Conservation (phyloP, 2,329 filamentous ascomycete species). For the Penicillium hordei region DNA sequence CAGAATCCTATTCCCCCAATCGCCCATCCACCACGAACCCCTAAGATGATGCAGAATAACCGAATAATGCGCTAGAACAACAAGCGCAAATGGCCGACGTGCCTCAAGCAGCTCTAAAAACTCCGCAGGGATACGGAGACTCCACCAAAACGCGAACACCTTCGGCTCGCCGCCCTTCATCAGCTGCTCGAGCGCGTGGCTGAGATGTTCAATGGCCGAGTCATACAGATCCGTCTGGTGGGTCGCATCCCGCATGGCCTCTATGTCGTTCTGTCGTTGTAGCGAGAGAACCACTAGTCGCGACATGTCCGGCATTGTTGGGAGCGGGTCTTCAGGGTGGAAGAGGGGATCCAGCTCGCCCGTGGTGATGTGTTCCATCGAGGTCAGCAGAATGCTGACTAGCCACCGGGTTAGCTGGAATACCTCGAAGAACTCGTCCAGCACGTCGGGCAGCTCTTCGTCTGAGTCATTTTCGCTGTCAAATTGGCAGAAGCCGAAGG, state of each 20-base stretch:
- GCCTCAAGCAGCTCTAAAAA: slow-evolving; percentile 49
- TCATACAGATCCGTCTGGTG: slow-evolving; percentile 32
- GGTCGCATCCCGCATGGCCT: slow-evolving; percentile 20
- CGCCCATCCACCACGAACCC: slow-evolving; percentile 67
- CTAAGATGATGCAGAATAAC: slow-evolving; percentile 60
- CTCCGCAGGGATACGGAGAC: slow-evolving; percentile 63
- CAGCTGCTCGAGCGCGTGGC: slow-evolving; percentile 29
- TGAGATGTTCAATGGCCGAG: slow-evolving; percentile 29
- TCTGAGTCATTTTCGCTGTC: slow-evolving; percentile 12
- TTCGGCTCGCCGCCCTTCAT: slow-evolving; percentile 32
- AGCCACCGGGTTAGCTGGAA: slow-evolving; percentile 34
- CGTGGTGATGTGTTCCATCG: slow-evolving; percentile 24
- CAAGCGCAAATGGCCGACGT: slow-evolving; percentile 43
- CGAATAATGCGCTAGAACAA: slow-evolving; percentile 46
- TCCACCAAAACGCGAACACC: slow-evolving; percentile 53
- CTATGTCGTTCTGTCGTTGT: slow-evolving; percentile 25
- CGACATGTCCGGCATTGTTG: slow-evolving; percentile 40
- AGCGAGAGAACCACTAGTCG: slow-evolving; percentile 31
- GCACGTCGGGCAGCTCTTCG: slow-evolving; percentile 8
- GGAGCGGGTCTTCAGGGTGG: slow-evolving; percentile 19
- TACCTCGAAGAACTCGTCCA: slow-evolving; percentile 36
- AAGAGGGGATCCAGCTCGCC: slow-evolving; percentile 32
- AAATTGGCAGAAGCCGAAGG: slow-evolving; percentile 33
- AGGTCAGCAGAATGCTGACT: slow-evolving; percentile 26
- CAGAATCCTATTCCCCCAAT: slow-evolving; percentile 65